phyloP scores from a whole-genome alignment of 177 flowering plant genomes.

The Tripterygium wilfordii region DNA sequence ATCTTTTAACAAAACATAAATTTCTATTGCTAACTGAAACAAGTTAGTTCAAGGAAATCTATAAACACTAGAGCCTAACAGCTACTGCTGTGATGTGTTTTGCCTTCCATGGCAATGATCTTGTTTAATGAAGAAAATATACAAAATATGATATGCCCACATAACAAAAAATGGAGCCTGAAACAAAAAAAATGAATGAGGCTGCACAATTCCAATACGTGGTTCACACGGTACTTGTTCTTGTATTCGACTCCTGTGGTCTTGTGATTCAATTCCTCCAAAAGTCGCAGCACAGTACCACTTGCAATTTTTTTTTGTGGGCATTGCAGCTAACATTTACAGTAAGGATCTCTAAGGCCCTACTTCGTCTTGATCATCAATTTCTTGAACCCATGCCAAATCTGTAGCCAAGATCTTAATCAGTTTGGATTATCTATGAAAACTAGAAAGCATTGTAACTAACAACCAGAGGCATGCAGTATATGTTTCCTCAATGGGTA shows the following conservation, averaged over 20 bases:
- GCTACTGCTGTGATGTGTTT: not conserved
- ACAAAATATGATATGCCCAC: constrained; percentile 17
- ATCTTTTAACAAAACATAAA: constrained; percentile 1
- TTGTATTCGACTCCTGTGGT: no score
- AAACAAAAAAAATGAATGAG: constrained; percentile 4
- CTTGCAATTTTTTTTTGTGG: no score
- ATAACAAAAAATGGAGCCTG: constrained; percentile 6
- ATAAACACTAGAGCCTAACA: constrained; percentile 2
- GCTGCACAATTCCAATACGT: constrained; percentile 12
- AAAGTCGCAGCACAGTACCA: no score
- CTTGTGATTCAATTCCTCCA: no score
- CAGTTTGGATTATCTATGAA: no score
- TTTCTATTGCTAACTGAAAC: constrained; percentile 6
- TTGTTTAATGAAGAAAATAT: no score
- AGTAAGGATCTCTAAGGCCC: no score
- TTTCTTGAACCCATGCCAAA: constrained; percentile 79
- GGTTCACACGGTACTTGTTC: not conserved
- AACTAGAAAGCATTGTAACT: no score
- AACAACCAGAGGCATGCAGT: no score
- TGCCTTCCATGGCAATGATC: not conserved
- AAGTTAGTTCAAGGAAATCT: constrained; percentile 3
- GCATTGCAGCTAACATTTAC: no score
- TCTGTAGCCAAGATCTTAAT: constrained; percentile 47
- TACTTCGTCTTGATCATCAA: constrained; percentile 48
- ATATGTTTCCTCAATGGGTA: no score